Conservation (phyloP, 495 filamentous ascomycete genomes). For the Wilcoxina mikolae region DNA sequence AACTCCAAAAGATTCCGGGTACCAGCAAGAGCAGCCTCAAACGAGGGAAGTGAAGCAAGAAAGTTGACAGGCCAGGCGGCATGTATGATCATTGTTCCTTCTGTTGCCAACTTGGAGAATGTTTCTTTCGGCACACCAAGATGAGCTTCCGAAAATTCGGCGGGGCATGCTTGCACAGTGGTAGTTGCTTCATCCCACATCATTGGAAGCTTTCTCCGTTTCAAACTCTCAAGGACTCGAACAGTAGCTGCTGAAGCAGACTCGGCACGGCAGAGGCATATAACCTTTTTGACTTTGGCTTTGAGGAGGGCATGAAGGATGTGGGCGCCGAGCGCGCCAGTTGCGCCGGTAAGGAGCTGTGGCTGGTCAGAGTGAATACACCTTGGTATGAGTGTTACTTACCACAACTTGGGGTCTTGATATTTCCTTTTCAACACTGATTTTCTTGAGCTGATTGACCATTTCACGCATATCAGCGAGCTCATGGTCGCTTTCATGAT, state of each 20-base stretch:
- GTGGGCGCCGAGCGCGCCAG: slow-evolving; percentile 46
- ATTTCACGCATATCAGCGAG: slow-evolving; percentile 26
- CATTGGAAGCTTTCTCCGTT: background rate
- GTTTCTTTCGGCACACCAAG: slow-evolving; percentile 33
- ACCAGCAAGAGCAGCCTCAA: slow-evolving; percentile 38
- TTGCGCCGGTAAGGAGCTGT: slow-evolving; percentile 44
- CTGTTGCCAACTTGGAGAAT: slow-evolving; percentile 31
- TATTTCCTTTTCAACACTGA: slow-evolving; percentile 1
- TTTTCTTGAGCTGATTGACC: slow-evolving; percentile 29
- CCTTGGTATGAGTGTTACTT: slow-evolving; percentile 12
- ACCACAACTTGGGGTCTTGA: background rate
- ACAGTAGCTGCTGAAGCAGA: background rate
- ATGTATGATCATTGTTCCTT: slow-evolving; percentile 40
- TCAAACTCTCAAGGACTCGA: background rate
- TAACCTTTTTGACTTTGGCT: slow-evolving; percentile 32
- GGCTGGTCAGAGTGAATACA: slow-evolving; percentile 17
- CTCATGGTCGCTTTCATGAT: slow-evolving; percentile 11
- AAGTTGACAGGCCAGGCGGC: slow-evolving; percentile 57
- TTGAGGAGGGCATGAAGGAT: slow-evolving; percentile 36
- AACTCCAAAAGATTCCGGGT: slow-evolving; percentile 38
- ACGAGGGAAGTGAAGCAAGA: slow-evolving; percentile 39
- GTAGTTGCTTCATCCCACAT: background rate
- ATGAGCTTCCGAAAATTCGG: slow-evolving; percentile 28
- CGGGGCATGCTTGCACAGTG: background rate
- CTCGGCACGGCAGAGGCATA: slow-evolving; percentile 40